A percentile compares a stretch with the other conserved stretches of the same genome.
phyloP scores from a whole-genome alignment of 495 filamentous ascomycete genomes.

The Cladorrhinum samala region DNA sequence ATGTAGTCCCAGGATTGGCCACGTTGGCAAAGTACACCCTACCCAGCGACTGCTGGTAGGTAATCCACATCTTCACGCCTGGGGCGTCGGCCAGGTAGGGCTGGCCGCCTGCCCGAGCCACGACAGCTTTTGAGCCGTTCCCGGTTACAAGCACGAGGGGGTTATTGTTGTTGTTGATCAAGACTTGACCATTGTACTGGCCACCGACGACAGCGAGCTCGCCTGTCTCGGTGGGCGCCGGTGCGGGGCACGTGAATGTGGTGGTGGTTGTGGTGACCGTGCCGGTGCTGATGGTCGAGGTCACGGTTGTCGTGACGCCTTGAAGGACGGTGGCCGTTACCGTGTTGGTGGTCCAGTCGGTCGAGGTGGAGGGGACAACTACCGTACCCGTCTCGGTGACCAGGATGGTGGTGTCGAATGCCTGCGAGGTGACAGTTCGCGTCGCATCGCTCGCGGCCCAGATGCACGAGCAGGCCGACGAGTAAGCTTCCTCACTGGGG shows the following conservation, averaged over 20 bases:
- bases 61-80: neutral
- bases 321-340: neutral
- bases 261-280: neutral
- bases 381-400: neutral
- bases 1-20: neutral
- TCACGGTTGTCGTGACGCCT: neutral
- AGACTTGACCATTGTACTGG: neutral
- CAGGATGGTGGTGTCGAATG: neutral
- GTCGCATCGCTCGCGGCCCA: conserved; percentile 3
- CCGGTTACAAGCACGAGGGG: neutral
- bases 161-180: neutral
- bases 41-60: neutral
- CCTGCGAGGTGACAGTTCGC: neutral
- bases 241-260: neutral
- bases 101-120: neutral
- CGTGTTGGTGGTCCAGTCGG: neutral
- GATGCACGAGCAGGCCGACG: conserved; percentile 4
- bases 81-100: neutral
- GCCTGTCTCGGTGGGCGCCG: neutral
- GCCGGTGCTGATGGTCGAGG: conserved; percentile 1
- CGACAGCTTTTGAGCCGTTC: neutral
- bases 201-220: neutral
- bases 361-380: neutral
- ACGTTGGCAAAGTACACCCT: neutral
- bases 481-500: conserved; percentile 3